Conservation (phyloP, 2,329 filamentous ascomycete species). For the Dactylellina cionopaga region DNA sequence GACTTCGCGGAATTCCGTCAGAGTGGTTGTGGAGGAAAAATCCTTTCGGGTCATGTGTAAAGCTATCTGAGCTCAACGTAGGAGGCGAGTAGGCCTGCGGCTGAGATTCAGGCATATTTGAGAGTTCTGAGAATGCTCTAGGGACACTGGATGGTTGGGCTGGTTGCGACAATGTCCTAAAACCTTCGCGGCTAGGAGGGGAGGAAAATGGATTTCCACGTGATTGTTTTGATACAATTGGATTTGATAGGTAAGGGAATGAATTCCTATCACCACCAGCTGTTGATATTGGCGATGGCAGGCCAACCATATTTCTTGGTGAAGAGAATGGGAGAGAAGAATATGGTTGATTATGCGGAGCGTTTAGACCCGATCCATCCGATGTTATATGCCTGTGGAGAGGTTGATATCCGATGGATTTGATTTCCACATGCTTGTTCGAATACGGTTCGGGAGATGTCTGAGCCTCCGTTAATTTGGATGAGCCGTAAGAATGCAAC, state of each 20-base stretch:
- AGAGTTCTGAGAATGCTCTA: constrained; percentile 54
- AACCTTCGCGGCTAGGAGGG: constrained; percentile 52
- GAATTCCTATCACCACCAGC: constrained; percentile 54
- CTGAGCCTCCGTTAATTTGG: constrained; percentile 56
- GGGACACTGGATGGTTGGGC: constrained; percentile 55
- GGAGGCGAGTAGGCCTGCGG: constrained; percentile 55
- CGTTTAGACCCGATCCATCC: constrained; percentile 52
- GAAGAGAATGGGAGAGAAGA: constrained; percentile 55
- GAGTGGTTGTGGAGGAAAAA: constrained; percentile 55
- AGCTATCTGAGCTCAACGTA: constrained; percentile 55
- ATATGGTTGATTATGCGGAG: constrained; percentile 54
- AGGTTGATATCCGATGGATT: constrained; percentile 54
- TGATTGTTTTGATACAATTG: constrained; percentile 54
- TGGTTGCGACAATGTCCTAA: constrained; percentile 51
- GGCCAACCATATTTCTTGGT: constrained; percentile 54
- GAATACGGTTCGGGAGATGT: constrained; percentile 56
- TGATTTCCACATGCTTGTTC: constrained; percentile 54
- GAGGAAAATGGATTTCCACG: constrained; percentile 57
- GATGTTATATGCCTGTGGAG: constrained; percentile 49
- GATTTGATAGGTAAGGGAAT: constrained; percentile 55
- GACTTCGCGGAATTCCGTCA: constrained; percentile 56
- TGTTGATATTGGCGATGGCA: constrained; percentile 56
- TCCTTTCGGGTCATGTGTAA: constrained; percentile 55
- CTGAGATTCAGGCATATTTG: constrained; percentile 54
- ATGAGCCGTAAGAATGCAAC: constrained; percentile 64